Evolutionary conservation across 202 grass and related monocot genomes (phyloP).

Genomic region (Sporobolus alterniflorus): DNA sequence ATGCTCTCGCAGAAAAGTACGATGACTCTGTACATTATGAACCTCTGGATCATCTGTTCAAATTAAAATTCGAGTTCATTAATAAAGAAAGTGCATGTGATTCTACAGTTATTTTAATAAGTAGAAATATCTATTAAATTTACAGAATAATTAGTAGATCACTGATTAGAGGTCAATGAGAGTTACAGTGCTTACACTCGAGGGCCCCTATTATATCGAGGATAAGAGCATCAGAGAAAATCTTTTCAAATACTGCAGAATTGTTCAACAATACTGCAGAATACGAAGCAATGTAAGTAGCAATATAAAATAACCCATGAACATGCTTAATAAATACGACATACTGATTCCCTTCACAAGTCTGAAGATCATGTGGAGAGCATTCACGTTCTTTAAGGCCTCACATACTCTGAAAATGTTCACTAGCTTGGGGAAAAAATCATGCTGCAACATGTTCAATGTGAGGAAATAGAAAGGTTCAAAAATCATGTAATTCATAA

Average conservation of each 20-base stretch:
- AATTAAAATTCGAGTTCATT: not conserved
- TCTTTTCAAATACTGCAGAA: slow-evolving; percentile 66
- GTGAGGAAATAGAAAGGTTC: slow-evolving; percentile 22
- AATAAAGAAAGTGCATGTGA: slow-evolving; percentile 26
- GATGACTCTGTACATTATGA: slow-evolving; percentile 58
- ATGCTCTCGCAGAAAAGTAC: slow-evolving; percentile 67
- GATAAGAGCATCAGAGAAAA: slow-evolving; percentile 86
- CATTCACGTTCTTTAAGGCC: slow-evolving; percentile 60
- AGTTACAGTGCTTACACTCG: slow-evolving; percentile 72
- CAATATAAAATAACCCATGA: slow-evolving; percentile 22
- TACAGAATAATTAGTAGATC: not conserved
- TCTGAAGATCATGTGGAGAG: slow-evolving; percentile 83
- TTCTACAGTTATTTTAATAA: slow-evolving; percentile 10
- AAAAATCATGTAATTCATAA: slow-evolving; percentile 21
- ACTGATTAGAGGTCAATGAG: slow-evolving; percentile 20
- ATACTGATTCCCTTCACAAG: slow-evolving; percentile 86
- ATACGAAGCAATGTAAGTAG: slow-evolving; percentile 40
- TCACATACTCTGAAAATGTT: slow-evolving; percentile 80
- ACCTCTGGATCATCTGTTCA: slow-evolving; percentile 78
- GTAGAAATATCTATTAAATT: not conserved
- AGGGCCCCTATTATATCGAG: slow-evolving; percentile 81
- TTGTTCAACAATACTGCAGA: slow-evolving; percentile 83
- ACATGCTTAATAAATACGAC: slow-evolving; percentile 41
- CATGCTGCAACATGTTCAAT: slow-evolving; percentile 49
- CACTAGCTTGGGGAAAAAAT: slow-evolving; percentile 87